Evolutionary conservation across 805 yeast species (phyloP), one percentile per base, ranked within the genome.

Genomic region (Lipomyces chichibuensis): DNA sequence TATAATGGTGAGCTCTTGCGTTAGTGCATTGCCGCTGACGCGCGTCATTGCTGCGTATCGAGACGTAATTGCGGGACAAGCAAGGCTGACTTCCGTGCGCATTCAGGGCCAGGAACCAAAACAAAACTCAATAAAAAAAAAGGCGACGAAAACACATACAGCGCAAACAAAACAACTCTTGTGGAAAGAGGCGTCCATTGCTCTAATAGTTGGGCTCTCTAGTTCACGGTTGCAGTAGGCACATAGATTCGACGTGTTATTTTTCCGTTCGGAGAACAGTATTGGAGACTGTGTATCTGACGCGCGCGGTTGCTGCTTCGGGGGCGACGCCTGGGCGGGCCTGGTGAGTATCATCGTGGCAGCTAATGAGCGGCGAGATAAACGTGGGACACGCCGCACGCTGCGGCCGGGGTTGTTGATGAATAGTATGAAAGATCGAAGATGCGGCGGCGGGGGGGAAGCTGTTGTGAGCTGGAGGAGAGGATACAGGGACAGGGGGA

Each of bases 91-190:
- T 27, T 27, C 7, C 32, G 32, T 29, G 32, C 32, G 32, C 32
- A 37, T 11, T 3, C 43, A 37, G 17, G 17, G 43, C 43, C 55
- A 37, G 25, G n/a, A 39, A 58, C 27, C 62, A 60, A 27, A 60
- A 55, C 39, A 35, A 35, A 57, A 62, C 4, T 5, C 23, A 27
- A 32, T 25, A 20, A 20, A 29, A 49, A 43, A 11, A 29, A 49
- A 43, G 7, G 32, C 32, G 7, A n/a, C 32, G 32, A 29, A 29
- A 29, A 46, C 13, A 60, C 71, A n/a, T 57, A 70, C 72, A 37
- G 65, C 65, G 39, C 74, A 71, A 20, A 59, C 65, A 57, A 71
- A 69, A 57, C 73, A 70, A 20, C 63, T 64, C 33, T 61, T 56
- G 57, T 71, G 74, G 39, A 64, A 70, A 39, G 43, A 57, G 17